phyloP scores from a whole-genome alignment of 495 filamentous ascomycete species.

The Evernia prunastri region DNA sequence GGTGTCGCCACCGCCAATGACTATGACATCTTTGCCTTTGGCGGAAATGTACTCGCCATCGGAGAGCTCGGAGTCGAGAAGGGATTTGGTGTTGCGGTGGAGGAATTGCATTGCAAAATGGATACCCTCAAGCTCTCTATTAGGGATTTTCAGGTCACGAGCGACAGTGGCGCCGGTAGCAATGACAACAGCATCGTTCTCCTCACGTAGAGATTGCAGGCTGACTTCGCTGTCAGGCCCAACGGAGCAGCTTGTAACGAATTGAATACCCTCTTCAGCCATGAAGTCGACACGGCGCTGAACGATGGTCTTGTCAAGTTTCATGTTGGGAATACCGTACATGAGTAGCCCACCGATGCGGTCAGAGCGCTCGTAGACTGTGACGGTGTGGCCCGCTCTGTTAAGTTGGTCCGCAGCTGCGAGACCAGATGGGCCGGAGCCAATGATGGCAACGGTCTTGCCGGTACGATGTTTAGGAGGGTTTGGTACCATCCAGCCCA shows the following conservation, averaged over 20 bases:
- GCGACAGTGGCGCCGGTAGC: conserved; percentile 97
- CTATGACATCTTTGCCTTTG: conserved; percentile 93
- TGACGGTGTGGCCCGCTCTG: conserved; percentile 83
- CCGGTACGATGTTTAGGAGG: conserved; percentile 77
- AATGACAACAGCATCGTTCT: conserved; percentile 84
- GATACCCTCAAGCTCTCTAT: conserved; percentile 85
- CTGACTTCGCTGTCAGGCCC: conserved; percentile 68
- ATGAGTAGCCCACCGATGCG: conserved; percentile 91
- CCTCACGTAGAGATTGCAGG: conserved; percentile 66
- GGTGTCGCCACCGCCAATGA: conserved; percentile 98
- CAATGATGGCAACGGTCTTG: conserved; percentile 88
- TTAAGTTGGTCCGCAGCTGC: conserved; percentile 94
- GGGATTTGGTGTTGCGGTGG: conserved; percentile 96
- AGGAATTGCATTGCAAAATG: conserved; percentile 99
- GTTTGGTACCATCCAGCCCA: conserved; percentile 95
- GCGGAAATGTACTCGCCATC: conserved; percentile 92
- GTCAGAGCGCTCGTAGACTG: conserved; percentile 94
- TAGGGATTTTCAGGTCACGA: conserved; percentile 88
- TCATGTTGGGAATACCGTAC: conserved; percentile 99
- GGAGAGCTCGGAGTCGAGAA: conserved; percentile 83
- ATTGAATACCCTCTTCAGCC: conserved; percentile 83
- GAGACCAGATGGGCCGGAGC: conserved; percentile 89
- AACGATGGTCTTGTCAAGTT: conserved; percentile 97
- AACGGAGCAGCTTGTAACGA: conserved; percentile 68
- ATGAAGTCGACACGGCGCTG: conserved; percentile 96